Conservation (phyloP, 768 basidiomycete species). For the Cystobasidium tubakii region DNA sequence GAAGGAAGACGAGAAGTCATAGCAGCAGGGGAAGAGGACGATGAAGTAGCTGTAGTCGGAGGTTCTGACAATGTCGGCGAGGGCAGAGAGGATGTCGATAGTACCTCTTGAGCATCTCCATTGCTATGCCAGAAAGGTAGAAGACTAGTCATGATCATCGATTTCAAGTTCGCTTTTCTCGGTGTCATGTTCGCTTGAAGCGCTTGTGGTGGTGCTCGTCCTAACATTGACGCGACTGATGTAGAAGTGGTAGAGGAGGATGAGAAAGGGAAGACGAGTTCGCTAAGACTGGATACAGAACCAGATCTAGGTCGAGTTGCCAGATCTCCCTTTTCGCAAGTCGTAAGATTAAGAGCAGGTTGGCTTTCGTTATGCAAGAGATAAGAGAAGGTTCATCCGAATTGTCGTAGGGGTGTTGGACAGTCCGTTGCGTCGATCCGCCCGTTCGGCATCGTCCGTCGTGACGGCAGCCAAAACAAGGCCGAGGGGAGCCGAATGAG, state of each 20-base stretch:
- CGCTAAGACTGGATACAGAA: background rate
- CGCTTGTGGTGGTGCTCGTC: background rate
- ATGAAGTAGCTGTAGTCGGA: slow-evolving; percentile 5
- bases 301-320: background rate
- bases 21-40: background rate
- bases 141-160: background rate
- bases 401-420: background rate
- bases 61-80: background rate
- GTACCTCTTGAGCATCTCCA: background rate
- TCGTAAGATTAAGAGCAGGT: background rate
- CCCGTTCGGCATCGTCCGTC: background rate
- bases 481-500: background rate
- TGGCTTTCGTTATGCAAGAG: background rate
- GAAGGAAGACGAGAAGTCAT: background rate
- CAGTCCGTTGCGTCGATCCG: background rate
- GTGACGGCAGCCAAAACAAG: background rate
- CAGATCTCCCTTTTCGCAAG: slow-evolving; percentile 1
- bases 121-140: background rate
- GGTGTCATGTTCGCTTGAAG: background rate
- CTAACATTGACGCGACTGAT: background rate
- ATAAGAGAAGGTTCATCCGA: too few species aligned
- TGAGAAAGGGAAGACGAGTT: background rate
- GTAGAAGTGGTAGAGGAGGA: background rate
- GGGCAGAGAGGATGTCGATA: background rate
- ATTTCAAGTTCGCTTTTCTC: background rate